A percentile compares a stretch with the other conserved stretches of the same genome.
Evolutionary conservation across 306 rosid genomes (phyloP).

Genomic region (Psophocarpus tetragonolobus): DNA sequence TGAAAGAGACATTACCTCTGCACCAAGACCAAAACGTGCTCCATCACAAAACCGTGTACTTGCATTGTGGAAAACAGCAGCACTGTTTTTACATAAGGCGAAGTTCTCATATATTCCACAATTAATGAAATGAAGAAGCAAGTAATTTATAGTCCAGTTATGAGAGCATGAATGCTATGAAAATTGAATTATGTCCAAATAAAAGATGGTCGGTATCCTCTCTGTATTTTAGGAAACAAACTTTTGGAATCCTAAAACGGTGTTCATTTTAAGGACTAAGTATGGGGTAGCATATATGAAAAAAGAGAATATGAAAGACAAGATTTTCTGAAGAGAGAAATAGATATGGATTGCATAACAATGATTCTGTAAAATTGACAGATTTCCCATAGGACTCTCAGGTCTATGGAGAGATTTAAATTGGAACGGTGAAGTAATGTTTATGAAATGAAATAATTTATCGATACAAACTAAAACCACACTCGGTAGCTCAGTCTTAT

Average conservation of each 20-base stretch:
- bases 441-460: neutral
- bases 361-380: neutral
- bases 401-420: neutral
- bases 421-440: neutral
- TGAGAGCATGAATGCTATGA: neutral
- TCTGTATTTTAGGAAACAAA: neutral
- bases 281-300: neutral
- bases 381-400: neutral
- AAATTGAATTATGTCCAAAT: neutral
- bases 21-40: constrained; percentile 80
- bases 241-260: neutral
- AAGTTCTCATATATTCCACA: neutral
- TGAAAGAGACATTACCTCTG: constrained; percentile 59
- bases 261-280: neutral
- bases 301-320: neutral
- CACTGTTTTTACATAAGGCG: constrained; percentile 46
- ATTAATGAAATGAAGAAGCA: neutral
- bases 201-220: neutral
- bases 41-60: constrained; percentile 78
- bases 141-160: neutral
- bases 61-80: constrained; percentile 87
- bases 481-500: neutral
- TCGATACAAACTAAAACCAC: neutral
- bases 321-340: neutral
- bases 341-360: neutral